Evolutionary conservation across 768 basidiomycete species (phyloP).

Genomic region (Psilocybe subaeruginosa): DNA sequence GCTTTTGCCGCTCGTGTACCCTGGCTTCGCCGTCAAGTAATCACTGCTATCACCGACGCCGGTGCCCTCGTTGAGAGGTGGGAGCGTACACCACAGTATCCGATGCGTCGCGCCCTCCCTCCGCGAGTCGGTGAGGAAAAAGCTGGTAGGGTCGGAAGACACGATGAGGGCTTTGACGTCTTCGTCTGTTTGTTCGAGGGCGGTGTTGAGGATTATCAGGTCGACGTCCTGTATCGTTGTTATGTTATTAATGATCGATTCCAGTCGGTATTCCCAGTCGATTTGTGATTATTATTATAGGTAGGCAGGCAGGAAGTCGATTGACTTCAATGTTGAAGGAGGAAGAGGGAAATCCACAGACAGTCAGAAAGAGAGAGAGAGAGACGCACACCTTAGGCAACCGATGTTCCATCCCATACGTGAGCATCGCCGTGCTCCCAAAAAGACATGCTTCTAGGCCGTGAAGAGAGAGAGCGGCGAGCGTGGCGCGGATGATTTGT

Average conservation of each 20-base stretch:
- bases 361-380: too few species aligned
- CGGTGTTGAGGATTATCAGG: background rate
- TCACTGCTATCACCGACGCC: too few species aligned
- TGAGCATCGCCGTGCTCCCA: conserved; percentile 15
- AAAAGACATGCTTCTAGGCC: conserved; percentile 15
- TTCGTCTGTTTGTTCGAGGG: background rate
- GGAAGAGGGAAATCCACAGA: too few species aligned
- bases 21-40: too few species aligned
- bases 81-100: background rate
- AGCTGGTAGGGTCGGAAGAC: background rate
- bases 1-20: too few species aligned
- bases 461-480: conserved; percentile 7
- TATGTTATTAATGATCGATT: too few species aligned
- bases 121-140: background rate
- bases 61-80: too few species aligned
- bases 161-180: background rate
- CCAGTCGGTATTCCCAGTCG: too few species aligned
- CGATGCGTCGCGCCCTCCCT: background rate
- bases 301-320: too few species aligned
- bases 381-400: conserved; percentile 14
- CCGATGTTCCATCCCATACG: conserved; percentile 20
- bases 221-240: background rate
- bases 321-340: too few species aligned
- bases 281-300: too few species aligned
- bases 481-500: background rate